These are phyloP conservation scores for Lodderomyces beijingensis DNA, from an alignment of 1,139 yeast species.

Conservation along the genomic window DNA sequence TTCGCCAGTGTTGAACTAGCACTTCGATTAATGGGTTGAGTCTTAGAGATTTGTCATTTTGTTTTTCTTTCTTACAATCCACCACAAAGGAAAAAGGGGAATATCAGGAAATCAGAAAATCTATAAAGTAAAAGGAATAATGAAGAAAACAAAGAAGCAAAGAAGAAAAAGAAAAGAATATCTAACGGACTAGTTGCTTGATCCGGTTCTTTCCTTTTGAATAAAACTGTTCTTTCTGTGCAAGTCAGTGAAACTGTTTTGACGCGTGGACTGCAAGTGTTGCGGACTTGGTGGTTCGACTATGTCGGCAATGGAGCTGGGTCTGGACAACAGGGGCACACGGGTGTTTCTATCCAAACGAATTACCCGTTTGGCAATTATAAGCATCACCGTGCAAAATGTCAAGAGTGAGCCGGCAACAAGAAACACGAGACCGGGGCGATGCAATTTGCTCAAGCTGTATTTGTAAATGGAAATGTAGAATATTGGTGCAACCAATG, in stretches of 20 bases:
- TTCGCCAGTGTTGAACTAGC: constrained; percentile 76
- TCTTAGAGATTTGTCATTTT: not conserved
- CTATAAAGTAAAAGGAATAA: not conserved
- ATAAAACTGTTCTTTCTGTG: constrained; percentile 17
- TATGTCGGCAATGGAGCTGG: constrained; percentile 12
- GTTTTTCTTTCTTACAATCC: no score
- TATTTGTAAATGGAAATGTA: constrained; percentile 28
- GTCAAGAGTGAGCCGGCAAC: constrained; percentile 11
- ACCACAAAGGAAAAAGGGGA: no score
- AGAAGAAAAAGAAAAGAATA: constrained; percentile 1
- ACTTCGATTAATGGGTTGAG: constrained; percentile 48
- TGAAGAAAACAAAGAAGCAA: no score
- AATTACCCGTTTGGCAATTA: constrained; percentile 15
- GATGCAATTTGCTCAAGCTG: constrained; percentile 15
- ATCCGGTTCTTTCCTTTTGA: constrained; percentile 10
- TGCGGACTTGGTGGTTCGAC: constrained; percentile 1
- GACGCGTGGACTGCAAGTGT: not conserved
- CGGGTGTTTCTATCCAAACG: constrained; percentile 11
- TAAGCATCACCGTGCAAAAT: constrained; percentile 8
- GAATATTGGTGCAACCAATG: constrained; percentile 24
- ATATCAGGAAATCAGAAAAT: not conserved
- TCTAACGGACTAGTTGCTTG: constrained; percentile 3
- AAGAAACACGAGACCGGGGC: constrained; percentile 18
- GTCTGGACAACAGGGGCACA: constrained; percentile 14
- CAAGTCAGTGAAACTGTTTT: constrained; percentile 11